Conservation (phyloP, 306 rosid genomes). For the Prunus mira region DNA sequence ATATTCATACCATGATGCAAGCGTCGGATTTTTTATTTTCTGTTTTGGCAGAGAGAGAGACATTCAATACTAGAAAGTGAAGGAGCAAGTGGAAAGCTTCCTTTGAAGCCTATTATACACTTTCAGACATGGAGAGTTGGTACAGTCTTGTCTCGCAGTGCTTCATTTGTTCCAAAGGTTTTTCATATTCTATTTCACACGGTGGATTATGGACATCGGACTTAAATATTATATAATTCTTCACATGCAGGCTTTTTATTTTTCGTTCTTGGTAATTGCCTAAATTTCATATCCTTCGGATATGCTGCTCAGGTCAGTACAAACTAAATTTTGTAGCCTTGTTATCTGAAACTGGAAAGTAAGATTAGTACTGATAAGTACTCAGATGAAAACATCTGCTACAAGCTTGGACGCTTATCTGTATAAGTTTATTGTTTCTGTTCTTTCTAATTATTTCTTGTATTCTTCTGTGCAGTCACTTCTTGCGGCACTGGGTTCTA, state of each 20-base stretch:
- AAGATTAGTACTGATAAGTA: not conserved
- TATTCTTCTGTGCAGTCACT: constrained; percentile 64
- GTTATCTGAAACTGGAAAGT: not conserved
- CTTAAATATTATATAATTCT: constrained; percentile 12
- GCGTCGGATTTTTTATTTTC: not conserved
- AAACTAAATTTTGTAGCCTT: constrained; percentile 7
- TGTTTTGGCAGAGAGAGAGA: constrained; percentile 76
- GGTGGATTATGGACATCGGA: constrained; percentile 11
- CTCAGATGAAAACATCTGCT: not conserved
- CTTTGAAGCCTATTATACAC: constrained; percentile 69
- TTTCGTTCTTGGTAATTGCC: constrained; percentile 87
- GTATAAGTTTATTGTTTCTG: not conserved
- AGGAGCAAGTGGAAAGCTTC: constrained; percentile 61
- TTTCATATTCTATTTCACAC: constrained; percentile 19
- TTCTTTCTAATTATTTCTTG: constrained; percentile 20
- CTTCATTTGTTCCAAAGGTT: constrained; percentile 2
- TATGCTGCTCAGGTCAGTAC: constrained; percentile 94
- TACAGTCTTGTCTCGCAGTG: constrained; percentile 31
- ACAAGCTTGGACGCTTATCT: not conserved
- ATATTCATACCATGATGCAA: not conserved
- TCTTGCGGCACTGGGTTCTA: constrained; percentile 97
- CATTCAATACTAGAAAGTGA: constrained; percentile 62
- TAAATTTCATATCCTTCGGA: constrained; percentile 88
- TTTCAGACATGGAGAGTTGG: constrained; percentile 96
- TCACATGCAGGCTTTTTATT: constrained; percentile 67